These are phyloP conservation scores for Phytophthora sp. DNA, from an alignment of 352 stramenopile genomes.

Conservation along the genomic window DNA sequence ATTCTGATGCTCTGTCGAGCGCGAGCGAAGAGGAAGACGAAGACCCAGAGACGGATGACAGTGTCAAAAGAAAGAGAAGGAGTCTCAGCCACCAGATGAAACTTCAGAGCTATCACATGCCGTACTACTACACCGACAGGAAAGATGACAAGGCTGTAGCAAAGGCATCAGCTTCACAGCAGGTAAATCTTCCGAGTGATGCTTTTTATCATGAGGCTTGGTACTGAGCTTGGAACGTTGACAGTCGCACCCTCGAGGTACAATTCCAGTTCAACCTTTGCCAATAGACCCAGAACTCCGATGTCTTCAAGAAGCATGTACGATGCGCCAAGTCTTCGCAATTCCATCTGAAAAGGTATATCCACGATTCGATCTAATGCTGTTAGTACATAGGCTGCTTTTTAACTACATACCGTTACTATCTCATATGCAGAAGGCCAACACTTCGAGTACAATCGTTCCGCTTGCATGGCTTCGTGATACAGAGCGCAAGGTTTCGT, in stretches of 20 bases:
- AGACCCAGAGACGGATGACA: constrained; percentile 11
- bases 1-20: constrained; percentile 28
- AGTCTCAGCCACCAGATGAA: constrained; percentile 23
- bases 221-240: neutral
- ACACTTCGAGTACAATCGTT: neutral
- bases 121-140: constrained; percentile 32
- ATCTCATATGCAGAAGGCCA: neutral
- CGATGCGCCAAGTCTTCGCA: constrained; percentile 38
- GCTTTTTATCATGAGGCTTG: neutral
- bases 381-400: no score
- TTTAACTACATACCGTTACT: neutral
- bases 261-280: constrained; percentile 46
- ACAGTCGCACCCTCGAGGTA: constrained; percentile 53
- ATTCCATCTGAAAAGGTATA: constrained; percentile 29
- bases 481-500: constrained; percentile 1
- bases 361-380: neutral
- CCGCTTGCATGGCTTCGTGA: no score
- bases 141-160: neutral
- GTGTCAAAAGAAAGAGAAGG: constrained; percentile 5
- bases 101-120: constrained; percentile 47
- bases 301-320: constrained; percentile 48
- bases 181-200: constrained; percentile 12
- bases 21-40: constrained; percentile 26
- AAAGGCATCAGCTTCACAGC: constrained; percentile 10
- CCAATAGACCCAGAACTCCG: constrained; percentile 64